Base-by-base conservation (phyloP, 2,329 filamentous ascomycete species). In the Aspergillus pseudonomiae region DNA sequence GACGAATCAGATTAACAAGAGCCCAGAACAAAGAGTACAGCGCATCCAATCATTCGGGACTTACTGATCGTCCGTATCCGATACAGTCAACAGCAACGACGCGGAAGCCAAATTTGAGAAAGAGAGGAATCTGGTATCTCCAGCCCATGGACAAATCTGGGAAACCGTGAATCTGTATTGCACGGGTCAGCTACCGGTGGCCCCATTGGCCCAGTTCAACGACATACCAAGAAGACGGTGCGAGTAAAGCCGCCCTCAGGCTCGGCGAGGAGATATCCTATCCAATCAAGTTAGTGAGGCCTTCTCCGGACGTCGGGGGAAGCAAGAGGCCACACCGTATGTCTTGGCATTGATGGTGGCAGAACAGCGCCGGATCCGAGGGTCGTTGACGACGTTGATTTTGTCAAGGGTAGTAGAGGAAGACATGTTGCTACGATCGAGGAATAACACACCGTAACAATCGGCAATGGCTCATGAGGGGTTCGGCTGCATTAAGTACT, bases 191-290 rank as follows among this genome's bases (percentile, higher is more conserved):
- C 6, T 24, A 55, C 32, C 52, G 12, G 52, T 21, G n/a, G 21
- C 2, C n/a, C n/a, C 52, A 36, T 36, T 36, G 52, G 32, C 24
- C 19, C 11, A 54, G 53, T 3, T n/a, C 16, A 6, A 36, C 12
- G 12, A 12, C 19, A 53, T 53, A 62, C 60, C 60, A 62, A 34
- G 16, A 62, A 56, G 21, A 62, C 36, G 10, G 54, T 62, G 11
- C 45, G 54, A 24, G 45, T 50, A 45, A 57, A 62, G n/a, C 60
- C 55, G 12, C 28, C 46, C 32, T 41, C 24, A 11, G 60, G 60
- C 36, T 62, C 54, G 46, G 60, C 60, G 19, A 58, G 45, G 24
- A 62, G 55, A 30, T 62, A 62, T 26, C 60, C 60, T 60, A 32
- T 39, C 26, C 21, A 45, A 19, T 26, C 6, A 28, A 32, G n/a